Percentiles rank a stretch among this genome's conserved stretches.
phyloP scores from a whole-genome alignment of 2,329 filamentous ascomycete species.

The Herpotrichia juniperi region DNA sequence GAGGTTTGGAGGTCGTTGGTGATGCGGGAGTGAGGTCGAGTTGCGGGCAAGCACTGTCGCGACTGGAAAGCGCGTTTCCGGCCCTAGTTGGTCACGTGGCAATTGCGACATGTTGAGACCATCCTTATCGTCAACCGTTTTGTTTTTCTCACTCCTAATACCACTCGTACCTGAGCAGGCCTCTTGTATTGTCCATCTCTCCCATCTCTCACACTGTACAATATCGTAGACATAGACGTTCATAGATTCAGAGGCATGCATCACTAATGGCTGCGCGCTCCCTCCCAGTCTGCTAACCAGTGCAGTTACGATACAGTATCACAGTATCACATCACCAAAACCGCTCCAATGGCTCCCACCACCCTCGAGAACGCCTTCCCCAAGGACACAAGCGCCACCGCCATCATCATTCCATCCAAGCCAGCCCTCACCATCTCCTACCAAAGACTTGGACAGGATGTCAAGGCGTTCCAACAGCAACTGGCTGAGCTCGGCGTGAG shows the following conservation, averaged over 20 bases:
- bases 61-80: not conserved
- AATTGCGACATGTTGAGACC: not conserved
- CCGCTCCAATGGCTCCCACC: slow-evolving; percentile 55
- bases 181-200: not conserved
- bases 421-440: slow-evolving; percentile 73
- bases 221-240: not conserved
- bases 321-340: not conserved
- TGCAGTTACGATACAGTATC: not conserved
- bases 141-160: not conserved
- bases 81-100: not conserved
- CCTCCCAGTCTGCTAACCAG: not conserved
- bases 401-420: slow-evolving; percentile 76
- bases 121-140: not conserved
- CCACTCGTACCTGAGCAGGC: not conserved
- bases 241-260: not conserved
- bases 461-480: slow-evolving; percentile 75
- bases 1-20: not conserved
- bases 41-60: too few species aligned
- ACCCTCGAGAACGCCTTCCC: slow-evolving; percentile 66
- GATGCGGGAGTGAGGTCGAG: not conserved
- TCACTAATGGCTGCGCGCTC: not conserved
- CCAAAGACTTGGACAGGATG: slow-evolving; percentile 68
- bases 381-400: slow-evolving; percentile 58
- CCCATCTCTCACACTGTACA: not conserved
- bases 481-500: slow-evolving; percentile 76